Conservation (phyloP, 805 yeast genomes). For the Wilhelminamyces savonicus region DNA sequence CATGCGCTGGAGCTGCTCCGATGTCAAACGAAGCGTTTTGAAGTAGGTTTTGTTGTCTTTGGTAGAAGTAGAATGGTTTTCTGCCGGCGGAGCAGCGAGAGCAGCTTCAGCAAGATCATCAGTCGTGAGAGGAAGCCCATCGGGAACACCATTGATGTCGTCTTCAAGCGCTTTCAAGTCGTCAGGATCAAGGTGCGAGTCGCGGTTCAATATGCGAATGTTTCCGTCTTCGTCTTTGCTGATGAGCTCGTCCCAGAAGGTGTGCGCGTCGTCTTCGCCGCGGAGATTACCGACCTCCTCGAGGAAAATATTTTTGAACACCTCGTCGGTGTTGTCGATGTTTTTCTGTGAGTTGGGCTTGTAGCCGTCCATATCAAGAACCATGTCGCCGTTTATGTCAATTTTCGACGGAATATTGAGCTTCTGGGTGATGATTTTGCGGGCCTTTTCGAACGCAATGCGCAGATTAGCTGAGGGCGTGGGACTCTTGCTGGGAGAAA, state of each 20-base stretch:
- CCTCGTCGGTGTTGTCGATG: slow-evolving; percentile 67
- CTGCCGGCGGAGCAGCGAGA: slow-evolving; percentile 3
- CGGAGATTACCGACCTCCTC: slow-evolving; percentile 53
- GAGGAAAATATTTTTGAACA: slow-evolving; percentile 62
- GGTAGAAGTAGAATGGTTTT: slow-evolving; percentile 2
- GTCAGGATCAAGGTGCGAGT: background rate
- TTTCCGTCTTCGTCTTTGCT: slow-evolving; percentile 62
- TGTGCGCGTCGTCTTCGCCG: slow-evolving; percentile 16
- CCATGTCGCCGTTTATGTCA: slow-evolving; percentile 83
- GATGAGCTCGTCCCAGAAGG: slow-evolving; percentile 31
- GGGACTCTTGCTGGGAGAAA: slow-evolving; percentile 10
- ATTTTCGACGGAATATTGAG: slow-evolving; percentile 83
- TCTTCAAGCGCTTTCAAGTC: slow-evolving; percentile 4
- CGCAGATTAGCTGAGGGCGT: slow-evolving; percentile 4
- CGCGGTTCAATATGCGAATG: slow-evolving; percentile 43
- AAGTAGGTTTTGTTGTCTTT: slow-evolving; percentile 44
- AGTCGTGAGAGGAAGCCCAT: background rate
- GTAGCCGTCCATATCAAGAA: slow-evolving; percentile 93
- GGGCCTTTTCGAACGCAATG: slow-evolving; percentile 51
- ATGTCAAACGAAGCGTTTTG: slow-evolving; percentile 83
- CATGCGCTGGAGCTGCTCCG: slow-evolving; percentile 76
- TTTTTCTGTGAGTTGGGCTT: slow-evolving; percentile 73
- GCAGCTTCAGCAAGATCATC: slow-evolving; percentile 1
- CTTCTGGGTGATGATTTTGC: slow-evolving; percentile 51
- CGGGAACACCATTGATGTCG: slow-evolving; percentile 1